phyloP scores from a whole-genome alignment of 176 grass and related monocot species.

The Otatea glauca region DNA sequence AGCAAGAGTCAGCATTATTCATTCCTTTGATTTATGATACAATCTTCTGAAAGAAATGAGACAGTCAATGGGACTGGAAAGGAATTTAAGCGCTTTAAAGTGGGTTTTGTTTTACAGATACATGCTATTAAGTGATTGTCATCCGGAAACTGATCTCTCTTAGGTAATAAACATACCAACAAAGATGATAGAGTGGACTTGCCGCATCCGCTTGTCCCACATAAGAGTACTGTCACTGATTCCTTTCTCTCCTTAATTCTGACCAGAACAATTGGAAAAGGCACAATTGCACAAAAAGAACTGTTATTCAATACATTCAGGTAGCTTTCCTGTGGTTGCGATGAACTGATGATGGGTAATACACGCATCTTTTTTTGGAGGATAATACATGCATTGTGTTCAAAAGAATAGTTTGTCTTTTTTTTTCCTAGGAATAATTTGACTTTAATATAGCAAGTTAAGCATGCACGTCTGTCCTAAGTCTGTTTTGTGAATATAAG shows the following conservation, averaged over 20 bases:
- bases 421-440: neutral
- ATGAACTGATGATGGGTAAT: slow-evolving; percentile 19
- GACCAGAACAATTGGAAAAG: slow-evolving; percentile 36
- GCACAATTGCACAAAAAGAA: neutral
- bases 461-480: slow-evolving; percentile 13
- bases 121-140: slow-evolving; percentile 7
- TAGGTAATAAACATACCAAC: slow-evolving; percentile 63
- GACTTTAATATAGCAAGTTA: slow-evolving; percentile 24
- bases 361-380: slow-evolving; percentile 10
- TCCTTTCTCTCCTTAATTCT: slow-evolving; percentile 96
- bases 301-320: slow-evolving; percentile 22
- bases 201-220: slow-evolving; percentile 94
- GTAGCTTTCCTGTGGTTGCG: slow-evolving; percentile 14
- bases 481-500: neutral
- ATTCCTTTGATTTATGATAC: neutral
- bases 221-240: slow-evolving; percentile 91
- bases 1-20: neutral
- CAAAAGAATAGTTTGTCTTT: neutral
- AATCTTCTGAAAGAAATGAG: slow-evolving; percentile 24
- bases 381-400: slow-evolving; percentile 20
- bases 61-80: slow-evolving; percentile 2
- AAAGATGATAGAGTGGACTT: slow-evolving; percentile 95
- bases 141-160: neutral
- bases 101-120: neutral
- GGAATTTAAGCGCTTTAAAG: slow-evolving; percentile 2